Base-by-base conservation (phyloP, 1,284 basidiomycete genomes). In the Laetiporus sulphureus region DNA sequence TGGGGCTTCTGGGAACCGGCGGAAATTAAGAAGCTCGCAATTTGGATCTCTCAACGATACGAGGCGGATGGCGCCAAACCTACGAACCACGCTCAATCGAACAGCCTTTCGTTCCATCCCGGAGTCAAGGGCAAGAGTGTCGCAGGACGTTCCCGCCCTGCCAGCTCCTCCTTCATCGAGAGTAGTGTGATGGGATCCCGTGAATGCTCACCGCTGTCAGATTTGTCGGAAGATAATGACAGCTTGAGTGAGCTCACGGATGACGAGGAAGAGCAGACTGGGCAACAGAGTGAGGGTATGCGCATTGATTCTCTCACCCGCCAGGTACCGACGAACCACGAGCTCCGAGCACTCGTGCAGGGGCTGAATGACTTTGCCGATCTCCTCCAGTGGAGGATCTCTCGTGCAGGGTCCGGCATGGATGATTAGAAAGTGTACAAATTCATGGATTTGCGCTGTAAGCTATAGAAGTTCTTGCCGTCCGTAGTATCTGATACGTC, bases 1-100 rank as follows among this genome's bases (percentile, higher is more conserved):
- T n/a, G n/a, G n/a, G 79, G 72, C n/a, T 80, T 86, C 60, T 73
- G 69, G 64, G 68, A 83, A 6, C 74, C 79, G 2, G 63, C 64
- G 31, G 80, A 86, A 46, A 77, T 88, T 42, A 55, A 57, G 40
- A 79, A 74, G 54, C 60, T 86, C n/a, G 76, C 77, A 2, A 69
- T 75, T 35, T 87, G 82, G 81, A 60, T 85, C 24, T 64, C 69
- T 19, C 65, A 69, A 49, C 73, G 71, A 52, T 65, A 69, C 41
- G 70, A 62, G n/a, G 53, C 75, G 32, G 65, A 69, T 30, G 62
- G 65, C 8, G 56, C 59, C 21, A 47, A 47, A 21, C 34, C 25
- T 2, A 47, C 46, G 33, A 45, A 38, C 34, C n/a, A n/a, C n/a
- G n/a, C n/a, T n/a, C n/a, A n/a, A n/a, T n/a, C n/a, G n/a, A n/a